Evolutionary conservation across 2,329 filamentous ascomycete species (phyloP).

Genomic region (Elsinoe arachidis): DNA sequence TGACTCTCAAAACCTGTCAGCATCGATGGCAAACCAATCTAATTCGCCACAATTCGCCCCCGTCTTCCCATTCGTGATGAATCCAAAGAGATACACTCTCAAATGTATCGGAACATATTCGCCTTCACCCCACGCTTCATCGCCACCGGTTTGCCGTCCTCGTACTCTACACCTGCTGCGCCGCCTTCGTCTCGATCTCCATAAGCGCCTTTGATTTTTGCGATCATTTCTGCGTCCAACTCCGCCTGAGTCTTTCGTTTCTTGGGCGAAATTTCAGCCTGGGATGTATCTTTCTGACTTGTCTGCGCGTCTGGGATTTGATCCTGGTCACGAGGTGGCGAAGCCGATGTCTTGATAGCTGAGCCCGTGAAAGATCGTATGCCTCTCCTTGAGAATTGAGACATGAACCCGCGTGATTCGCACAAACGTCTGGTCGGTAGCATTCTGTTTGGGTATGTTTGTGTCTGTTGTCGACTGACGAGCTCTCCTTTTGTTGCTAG

Average conservation of each 20-base stretch:
- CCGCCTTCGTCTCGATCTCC: constrained; percentile 53
- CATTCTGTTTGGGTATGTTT: background rate
- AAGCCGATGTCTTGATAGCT: background rate
- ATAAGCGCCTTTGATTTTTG: constrained; percentile 56
- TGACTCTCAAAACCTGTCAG: background rate
- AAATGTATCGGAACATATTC: constrained; percentile 71
- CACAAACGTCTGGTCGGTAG: background rate
- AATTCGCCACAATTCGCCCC: too few relatives aligned
- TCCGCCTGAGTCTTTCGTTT: constrained; percentile 50
- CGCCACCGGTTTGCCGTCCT: constrained; percentile 61
- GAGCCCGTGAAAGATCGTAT: background rate
- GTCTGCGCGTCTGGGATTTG: background rate
- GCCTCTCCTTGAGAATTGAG: background rate
- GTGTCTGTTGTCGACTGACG: too few relatives aligned
- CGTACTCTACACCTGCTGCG: constrained; percentile 62
- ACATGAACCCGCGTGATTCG: background rate
- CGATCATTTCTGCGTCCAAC: constrained; percentile 56
- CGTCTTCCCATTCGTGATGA: background rate
- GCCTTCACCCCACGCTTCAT: constrained; percentile 67
- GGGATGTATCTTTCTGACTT: background rate
- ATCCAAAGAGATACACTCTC: constrained; percentile 13
- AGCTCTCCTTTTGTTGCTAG: too few relatives aligned
- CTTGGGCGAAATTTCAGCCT: background rate
- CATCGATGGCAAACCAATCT: too few relatives aligned
- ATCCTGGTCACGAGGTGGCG: too few relatives aligned